Percentiles rank a stretch among this genome's conserved stretches.
phyloP scores from a whole-genome alignment of 768 basidiomycete species.

The Suillus subluteus region DNA sequence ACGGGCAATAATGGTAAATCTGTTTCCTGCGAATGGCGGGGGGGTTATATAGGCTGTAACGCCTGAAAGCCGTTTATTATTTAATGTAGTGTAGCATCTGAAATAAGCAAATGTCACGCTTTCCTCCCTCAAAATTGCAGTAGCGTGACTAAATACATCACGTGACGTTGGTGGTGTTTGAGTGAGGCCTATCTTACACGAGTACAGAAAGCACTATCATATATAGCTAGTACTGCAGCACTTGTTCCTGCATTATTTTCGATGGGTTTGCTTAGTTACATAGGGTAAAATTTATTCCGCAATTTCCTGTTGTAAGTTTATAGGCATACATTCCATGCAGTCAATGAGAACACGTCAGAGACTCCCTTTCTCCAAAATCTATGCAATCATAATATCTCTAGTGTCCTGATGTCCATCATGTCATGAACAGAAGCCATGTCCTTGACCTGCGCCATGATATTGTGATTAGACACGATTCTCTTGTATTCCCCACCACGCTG shows the following conservation, averaged over 20 bases:
- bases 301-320: not conserved
- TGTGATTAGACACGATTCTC: not conserved
- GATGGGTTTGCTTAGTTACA: not conserved
- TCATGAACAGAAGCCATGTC: not conserved
- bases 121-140: too few species aligned
- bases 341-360: not conserved
- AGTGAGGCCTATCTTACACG: not conserved
- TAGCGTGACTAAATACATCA: too few species aligned
- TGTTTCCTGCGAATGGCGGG: too few species aligned
- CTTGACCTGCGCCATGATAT: not conserved
- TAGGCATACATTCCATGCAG: not conserved
- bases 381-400: not conserved
- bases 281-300: not conserved
- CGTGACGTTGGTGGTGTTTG: too few species aligned
- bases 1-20: too few species aligned
- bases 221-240: not conserved
- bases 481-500: not conserved
- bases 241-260: too few species aligned
- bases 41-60: too few species aligned
- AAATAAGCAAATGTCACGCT: too few species aligned
- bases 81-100: too few species aligned
- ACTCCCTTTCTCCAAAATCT: not conserved
- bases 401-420: not conserved
- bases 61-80: too few species aligned
- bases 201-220: not conserved